These are phyloP conservation scores for Candida insectalens DNA, from an alignment of 805 yeast genomes.

Conservation along the genomic window DNA sequence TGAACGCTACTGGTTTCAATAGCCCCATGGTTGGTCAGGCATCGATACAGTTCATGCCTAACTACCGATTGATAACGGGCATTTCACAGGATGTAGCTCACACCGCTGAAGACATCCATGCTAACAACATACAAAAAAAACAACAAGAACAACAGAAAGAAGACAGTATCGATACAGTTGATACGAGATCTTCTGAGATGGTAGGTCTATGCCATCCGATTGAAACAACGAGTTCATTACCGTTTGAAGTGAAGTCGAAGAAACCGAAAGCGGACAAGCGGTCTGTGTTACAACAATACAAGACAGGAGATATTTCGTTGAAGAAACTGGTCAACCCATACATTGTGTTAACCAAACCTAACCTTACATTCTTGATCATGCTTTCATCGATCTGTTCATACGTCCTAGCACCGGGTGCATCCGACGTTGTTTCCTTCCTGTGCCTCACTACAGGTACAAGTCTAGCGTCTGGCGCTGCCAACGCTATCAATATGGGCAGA, in stretches of 20 bases:
- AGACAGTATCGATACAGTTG: too few relatives aligned
- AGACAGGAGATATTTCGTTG: conserved; percentile 20
- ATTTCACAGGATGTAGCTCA: too few relatives aligned
- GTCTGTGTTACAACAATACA: conserved; percentile 15
- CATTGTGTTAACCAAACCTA: conserved; percentile 81
- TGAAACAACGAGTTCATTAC: conserved; percentile 22
- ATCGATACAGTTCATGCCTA: conserved; percentile 17
- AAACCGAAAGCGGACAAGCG: conserved; percentile 7
- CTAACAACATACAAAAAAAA: too few relatives aligned
- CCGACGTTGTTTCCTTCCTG: conserved; percentile 59
- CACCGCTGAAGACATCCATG: too few relatives aligned
- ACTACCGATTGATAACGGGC: conserved; percentile 8
- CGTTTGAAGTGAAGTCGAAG: conserved; percentile 48
- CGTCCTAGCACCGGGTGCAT: conserved; percentile 81
- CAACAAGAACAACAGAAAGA: too few relatives aligned
- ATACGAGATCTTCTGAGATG: too few relatives aligned
- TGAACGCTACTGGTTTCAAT: conserved; percentile 7
- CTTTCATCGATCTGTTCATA: conserved; percentile 89
- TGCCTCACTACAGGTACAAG: conserved; percentile 79
- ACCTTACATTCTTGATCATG: conserved; percentile 79
- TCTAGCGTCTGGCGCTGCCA: conserved; percentile 86
- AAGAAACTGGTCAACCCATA: conserved; percentile 48
- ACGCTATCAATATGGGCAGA: conserved; percentile 94
- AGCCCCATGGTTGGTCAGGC: not conserved
- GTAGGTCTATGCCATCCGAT: conserved; percentile 27